phyloP scores from a whole-genome alignment of 768 basidiomycete species.

The Mycena maculata region DNA sequence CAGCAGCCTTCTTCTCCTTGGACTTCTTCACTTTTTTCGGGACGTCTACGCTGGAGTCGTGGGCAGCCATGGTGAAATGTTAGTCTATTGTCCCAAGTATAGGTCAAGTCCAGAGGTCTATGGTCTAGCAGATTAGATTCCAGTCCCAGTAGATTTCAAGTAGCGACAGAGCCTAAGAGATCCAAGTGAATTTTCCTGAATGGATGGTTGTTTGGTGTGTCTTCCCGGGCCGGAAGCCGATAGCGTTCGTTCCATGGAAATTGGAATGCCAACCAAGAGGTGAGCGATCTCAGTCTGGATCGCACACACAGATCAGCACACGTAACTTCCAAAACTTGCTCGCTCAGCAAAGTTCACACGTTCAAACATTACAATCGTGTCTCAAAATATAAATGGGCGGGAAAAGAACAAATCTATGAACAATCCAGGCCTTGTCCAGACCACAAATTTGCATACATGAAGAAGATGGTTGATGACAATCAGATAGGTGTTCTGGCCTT shows the following conservation, averaged over 20 bases:
- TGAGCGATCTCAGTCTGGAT: no score
- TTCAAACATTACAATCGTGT: background rate
- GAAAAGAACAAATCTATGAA: background rate
- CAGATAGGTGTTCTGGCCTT: background rate
- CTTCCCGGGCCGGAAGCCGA: no score
- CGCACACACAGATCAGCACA: no score
- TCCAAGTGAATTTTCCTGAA: constrained; percentile 4
- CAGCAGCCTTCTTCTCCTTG: constrained; percentile 36
- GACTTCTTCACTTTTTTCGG: constrained; percentile 33
- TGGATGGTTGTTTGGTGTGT: constrained; percentile 8
- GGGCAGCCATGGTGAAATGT: constrained; percentile 10
- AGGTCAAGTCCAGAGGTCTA: constrained; percentile 12
- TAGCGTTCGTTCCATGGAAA: no score
- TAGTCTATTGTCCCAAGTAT: background rate
- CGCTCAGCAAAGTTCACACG: no score
- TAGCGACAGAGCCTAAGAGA: constrained; percentile 15
- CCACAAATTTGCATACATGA: background rate
- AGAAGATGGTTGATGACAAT: background rate
- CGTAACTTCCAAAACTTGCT: no score
- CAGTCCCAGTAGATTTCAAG: background rate
- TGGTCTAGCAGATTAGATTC: constrained; percentile 1
- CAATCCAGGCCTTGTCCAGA: background rate
- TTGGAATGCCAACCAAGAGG: no score
- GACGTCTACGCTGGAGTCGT: background rate
- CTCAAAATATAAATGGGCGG: background rate